phyloP scores from a whole-genome alignment of 75 land plant genomes.

The Sequoia sempervirens region DNA sequence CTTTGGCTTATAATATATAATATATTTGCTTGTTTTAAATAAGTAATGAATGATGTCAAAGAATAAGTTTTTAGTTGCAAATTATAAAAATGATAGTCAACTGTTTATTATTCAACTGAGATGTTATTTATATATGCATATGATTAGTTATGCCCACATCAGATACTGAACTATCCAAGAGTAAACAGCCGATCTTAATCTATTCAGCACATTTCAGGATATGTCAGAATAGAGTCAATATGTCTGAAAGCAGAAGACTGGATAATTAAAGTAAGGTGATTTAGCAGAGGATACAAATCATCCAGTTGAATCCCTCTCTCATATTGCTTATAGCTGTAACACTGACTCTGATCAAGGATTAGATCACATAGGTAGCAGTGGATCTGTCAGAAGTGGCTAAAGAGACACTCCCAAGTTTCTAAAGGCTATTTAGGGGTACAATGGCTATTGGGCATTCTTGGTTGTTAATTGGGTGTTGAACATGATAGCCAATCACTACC shows the following conservation, averaged over 20 bases:
- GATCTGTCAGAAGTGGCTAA: neutral
- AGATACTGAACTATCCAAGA: no score
- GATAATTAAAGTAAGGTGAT: neutral
- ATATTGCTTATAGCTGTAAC: neutral
- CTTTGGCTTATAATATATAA: no score
- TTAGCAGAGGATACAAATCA: neutral
- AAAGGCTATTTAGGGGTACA: neutral
- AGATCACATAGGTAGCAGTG: neutral
- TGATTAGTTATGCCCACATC: no score
- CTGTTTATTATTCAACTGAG: no score
- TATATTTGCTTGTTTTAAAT: no score
- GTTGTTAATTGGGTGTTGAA: neutral
- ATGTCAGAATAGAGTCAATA: no score
- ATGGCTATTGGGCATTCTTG: neutral
- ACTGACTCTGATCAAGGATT: neutral
- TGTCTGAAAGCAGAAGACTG: neutral
- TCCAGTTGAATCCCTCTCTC: neutral
- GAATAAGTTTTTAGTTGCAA: no score
- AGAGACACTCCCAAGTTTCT: neutral
- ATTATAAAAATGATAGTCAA: no score
- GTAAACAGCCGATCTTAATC: no score
- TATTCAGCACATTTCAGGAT: no score
- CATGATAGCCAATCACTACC: neutral
- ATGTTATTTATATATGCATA: no score
- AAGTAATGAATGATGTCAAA: no score